These are phyloP conservation scores for Candida sp. DNA, from an alignment of 1,139 yeast species.

Conservation along the genomic window DNA sequence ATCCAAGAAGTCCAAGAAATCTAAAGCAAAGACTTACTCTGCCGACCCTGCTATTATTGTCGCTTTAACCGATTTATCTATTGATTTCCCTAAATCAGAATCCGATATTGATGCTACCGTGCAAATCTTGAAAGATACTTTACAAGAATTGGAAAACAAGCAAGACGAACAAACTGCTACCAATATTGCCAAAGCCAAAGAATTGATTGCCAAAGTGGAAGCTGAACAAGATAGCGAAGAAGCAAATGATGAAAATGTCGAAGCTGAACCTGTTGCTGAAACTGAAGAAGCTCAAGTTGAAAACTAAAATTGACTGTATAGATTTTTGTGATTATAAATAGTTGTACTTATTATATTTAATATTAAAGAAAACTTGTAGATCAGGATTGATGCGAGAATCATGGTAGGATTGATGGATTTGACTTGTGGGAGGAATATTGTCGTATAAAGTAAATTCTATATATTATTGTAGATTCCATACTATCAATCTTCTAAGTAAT, in stretches of 20 bases:
- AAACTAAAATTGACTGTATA: background rate
- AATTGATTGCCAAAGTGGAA: constrained; percentile 65
- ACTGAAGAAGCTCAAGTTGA: background rate
- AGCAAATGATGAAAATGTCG: constrained; percentile 16
- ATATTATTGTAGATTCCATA: no score
- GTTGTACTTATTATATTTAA: background rate
- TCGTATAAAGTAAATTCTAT: no score
- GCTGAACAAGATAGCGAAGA: constrained; percentile 33
- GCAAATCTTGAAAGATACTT: constrained; percentile 69
- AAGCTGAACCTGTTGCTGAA: constrained; percentile 6
- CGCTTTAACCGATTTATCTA: constrained; percentile 71
- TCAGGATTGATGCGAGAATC: no score
- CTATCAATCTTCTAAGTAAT: no score
- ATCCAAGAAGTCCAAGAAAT: constrained; percentile 35
- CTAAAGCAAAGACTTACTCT: constrained; percentile 49
- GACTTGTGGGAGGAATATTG: no score
- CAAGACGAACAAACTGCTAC: constrained; percentile 82
- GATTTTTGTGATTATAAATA: background rate
- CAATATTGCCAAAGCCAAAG: constrained; percentile 73
- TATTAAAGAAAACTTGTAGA: no score
- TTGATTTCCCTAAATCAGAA: constrained; percentile 75
- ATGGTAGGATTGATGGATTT: no score
- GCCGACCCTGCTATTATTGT: constrained; percentile 82
- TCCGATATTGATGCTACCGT: constrained; percentile 72
- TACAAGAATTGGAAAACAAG: constrained; percentile 63